Percentiles rank a stretch among this genome's conserved stretches.
phyloP scores from a whole-genome alignment of 768 basidiomycete species.

The Gyrodon lividus region DNA sequence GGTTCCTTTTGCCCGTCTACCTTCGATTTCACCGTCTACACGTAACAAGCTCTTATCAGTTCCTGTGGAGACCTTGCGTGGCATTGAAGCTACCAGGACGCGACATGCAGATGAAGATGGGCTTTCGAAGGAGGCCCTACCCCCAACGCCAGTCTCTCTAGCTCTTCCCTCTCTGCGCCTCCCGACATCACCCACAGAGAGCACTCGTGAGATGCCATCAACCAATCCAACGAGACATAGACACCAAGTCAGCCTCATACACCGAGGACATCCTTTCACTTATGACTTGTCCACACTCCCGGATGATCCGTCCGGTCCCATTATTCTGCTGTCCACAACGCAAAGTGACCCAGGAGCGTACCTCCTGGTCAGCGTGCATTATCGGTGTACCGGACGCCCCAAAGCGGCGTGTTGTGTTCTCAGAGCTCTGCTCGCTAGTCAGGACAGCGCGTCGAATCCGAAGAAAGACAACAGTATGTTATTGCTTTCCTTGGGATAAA shows the following conservation, averaged over 20 bases:
- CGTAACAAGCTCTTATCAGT: background rate
- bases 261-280: constrained; percentile 28
- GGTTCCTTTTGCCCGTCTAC: background rate
- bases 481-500: constrained; percentile 8
- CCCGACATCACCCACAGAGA: constrained; percentile 13
- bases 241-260: constrained; percentile 23
- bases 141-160: constrained; percentile 11
- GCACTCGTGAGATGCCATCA: background rate
- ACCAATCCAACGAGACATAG: constrained; percentile 1
- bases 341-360: constrained; percentile 33
- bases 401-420: constrained; percentile 29
- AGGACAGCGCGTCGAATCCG: constrained; percentile 4
- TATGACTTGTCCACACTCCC: constrained; percentile 30
- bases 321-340: constrained; percentile 26
- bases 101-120: constrained; percentile 4
- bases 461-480: constrained; percentile 26
- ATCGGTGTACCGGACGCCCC: constrained; percentile 33
- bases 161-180: constrained; percentile 9
- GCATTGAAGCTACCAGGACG: constrained; percentile 17
- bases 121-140: constrained; percentile 7
- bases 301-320: constrained; percentile 28
- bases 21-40: background rate
- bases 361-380: constrained; percentile 31
- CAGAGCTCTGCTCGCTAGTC: constrained; percentile 21
- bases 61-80: constrained; percentile 26